phyloP scores from a whole-genome alignment of 306 rosid species.

The Rubus parviflorus region DNA sequence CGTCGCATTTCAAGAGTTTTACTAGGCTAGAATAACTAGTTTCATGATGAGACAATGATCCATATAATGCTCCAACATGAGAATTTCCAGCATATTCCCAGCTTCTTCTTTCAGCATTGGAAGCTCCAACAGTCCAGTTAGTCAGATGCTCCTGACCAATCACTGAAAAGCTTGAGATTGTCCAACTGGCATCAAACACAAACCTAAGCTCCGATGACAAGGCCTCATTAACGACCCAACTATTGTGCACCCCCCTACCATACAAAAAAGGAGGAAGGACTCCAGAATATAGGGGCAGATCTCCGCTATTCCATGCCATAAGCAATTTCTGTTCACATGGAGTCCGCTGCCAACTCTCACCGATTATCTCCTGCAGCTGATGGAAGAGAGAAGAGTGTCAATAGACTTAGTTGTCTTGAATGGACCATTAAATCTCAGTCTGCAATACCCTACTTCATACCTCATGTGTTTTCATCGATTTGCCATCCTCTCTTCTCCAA shows the following conservation, averaged over 20 bases:
- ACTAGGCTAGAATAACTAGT: slow-evolving; percentile 47
- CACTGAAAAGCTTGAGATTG: slow-evolving; percentile 61
- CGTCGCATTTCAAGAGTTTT: slow-evolving; percentile 54
- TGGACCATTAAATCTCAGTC: slow-evolving; percentile 18
- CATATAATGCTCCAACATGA: slow-evolving; percentile 59
- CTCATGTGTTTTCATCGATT: slow-evolving; percentile 46
- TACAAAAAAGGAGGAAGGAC: slow-evolving; percentile 94
- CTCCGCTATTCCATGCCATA: slow-evolving; percentile 79
- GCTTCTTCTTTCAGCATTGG: slow-evolving; percentile 44
- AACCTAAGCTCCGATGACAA: slow-evolving; percentile 71
- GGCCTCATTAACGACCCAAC: slow-evolving; percentile 81
- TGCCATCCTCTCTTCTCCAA: slow-evolving; percentile 45
- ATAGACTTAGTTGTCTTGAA: slow-evolving; percentile 24
- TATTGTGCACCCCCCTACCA: slow-evolving; percentile 71
- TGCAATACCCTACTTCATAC: slow-evolving; percentile 44
- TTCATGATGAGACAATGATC: slow-evolving; percentile 58
- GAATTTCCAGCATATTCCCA: slow-evolving; percentile 84
- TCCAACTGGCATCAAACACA: slow-evolving; percentile 81
- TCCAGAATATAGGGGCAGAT: slow-evolving; percentile 67
- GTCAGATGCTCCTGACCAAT: slow-evolving; percentile 34
- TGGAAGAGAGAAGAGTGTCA: slow-evolving; percentile 30
- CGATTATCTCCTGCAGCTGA: slow-evolving; percentile 61
- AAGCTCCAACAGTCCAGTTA: slow-evolving; percentile 29
- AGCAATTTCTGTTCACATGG: slow-evolving; percentile 56
- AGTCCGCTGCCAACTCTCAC: slow-evolving; percentile 43